Evolutionary conservation across 1,139 yeast species (phyloP).

Genomic region (Suhomyces chickasaworum): DNA sequence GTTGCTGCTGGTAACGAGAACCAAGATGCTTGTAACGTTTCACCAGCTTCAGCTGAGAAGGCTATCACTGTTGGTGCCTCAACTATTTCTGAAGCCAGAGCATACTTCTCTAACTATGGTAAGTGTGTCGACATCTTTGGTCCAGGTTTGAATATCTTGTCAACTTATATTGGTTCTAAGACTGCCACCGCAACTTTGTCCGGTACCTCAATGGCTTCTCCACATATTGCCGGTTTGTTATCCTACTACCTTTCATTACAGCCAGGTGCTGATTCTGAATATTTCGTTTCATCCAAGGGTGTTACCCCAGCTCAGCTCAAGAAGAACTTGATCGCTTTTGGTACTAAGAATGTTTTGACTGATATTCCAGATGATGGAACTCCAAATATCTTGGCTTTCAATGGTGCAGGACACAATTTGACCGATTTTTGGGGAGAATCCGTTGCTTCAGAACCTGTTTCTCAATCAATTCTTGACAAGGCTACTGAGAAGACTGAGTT

Average conservation of each 20-base stretch:
- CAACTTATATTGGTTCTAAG: slow-evolving; percentile 86
- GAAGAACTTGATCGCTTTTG: slow-evolving; percentile 80
- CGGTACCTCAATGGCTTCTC: slow-evolving; percentile 99
- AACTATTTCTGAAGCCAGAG: slow-evolving; percentile 71
- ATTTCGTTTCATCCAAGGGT: slow-evolving; percentile 55
- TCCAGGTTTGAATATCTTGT: slow-evolving; percentile 78
- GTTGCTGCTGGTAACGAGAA: slow-evolving; percentile 91
- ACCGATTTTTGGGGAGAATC: slow-evolving; percentile 63
- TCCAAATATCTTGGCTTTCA: slow-evolving; percentile 86
- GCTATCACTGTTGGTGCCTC: slow-evolving; percentile 86
- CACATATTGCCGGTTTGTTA: slow-evolving; percentile 90
- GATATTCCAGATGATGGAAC: slow-evolving; percentile 76
- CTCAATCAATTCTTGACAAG: not conserved
- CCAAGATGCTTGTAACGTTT: slow-evolving; percentile 80
- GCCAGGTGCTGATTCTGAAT: slow-evolving; percentile 80
- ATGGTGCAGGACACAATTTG: slow-evolving; percentile 88
- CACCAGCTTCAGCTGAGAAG: slow-evolving; percentile 77
- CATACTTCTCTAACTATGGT: slow-evolving; percentile 82
- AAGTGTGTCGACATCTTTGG: slow-evolving; percentile 84
- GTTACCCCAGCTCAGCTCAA: slow-evolving; percentile 86
- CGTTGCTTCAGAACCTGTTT: slow-evolving; percentile 1
- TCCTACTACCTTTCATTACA: slow-evolving; percentile 89
- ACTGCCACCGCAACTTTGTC: slow-evolving; percentile 86
- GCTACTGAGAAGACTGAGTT: not conserved
- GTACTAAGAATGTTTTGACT: slow-evolving; percentile 66